Percentiles rank a stretch among this genome's conserved stretches.
These are phyloP conservation scores for Torulaspora globosa DNA, from an alignment of 1,139 yeast genomes.

Conservation along the genomic window DNA sequence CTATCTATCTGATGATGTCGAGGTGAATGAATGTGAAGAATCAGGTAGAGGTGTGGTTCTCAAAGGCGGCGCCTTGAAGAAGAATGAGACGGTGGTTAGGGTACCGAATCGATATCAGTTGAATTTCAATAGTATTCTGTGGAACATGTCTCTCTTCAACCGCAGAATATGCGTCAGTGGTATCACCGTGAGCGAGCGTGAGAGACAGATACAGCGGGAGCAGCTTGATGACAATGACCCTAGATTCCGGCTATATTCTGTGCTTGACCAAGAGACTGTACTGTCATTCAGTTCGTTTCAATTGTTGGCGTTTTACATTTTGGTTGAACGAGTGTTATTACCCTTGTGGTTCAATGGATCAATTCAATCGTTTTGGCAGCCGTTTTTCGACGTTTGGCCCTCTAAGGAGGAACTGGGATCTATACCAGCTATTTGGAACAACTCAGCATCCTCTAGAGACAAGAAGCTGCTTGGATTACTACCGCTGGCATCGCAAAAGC, in stretches of 20 bases:
- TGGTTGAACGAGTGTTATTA: conserved; percentile 42
- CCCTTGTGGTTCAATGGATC: conserved; percentile 35
- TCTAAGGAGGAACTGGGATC: conserved; percentile 44
- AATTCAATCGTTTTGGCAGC: conserved; percentile 54
- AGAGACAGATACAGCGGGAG: conserved; percentile 17
- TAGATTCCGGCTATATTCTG: conserved; percentile 32
- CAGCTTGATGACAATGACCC: conserved; percentile 26
- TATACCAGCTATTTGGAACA: conserved; percentile 52
- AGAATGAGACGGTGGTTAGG: conserved; percentile 47
- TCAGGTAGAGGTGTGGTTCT: conserved; percentile 66
- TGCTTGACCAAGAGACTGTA: conserved; percentile 24
- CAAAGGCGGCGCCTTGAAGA: conserved; percentile 37
- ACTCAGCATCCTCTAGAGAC: conserved; percentile 9
- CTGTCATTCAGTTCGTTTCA: conserved; percentile 37
- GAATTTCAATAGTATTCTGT: conserved; percentile 54
- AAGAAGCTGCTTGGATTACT: conserved; percentile 17
- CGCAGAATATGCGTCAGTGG: conserved; percentile 29
- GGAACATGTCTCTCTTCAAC: conserved; percentile 41
- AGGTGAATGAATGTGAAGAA: conserved; percentile 36
- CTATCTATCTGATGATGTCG: conserved; percentile 24
- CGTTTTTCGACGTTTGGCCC: conserved; percentile 60
- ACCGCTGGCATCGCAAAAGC: conserved; percentile 32
- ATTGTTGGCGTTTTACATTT: conserved; percentile 46
- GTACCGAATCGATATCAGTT: conserved; percentile 59
- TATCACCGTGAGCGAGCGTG: conserved; percentile 9